A percentile compares a stretch with the other conserved stretches of the same genome.
These are phyloP conservation scores for Harrya chromipes DNA, from an alignment of 768 basidiomycete genomes.

Conservation along the genomic window DNA sequence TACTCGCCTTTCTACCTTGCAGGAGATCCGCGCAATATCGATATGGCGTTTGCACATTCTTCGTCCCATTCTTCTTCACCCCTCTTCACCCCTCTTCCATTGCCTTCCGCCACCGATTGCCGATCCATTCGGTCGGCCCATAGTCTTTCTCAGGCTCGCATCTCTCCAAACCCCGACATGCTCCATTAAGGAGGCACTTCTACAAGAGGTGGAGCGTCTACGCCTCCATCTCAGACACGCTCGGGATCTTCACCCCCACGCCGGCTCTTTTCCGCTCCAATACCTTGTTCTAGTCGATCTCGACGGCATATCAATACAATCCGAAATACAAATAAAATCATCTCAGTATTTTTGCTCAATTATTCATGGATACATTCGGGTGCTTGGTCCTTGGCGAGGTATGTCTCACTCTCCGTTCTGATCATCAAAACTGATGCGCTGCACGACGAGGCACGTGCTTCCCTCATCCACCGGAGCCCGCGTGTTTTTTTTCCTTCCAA, in stretches of 20 bases:
- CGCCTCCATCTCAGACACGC: conserved; percentile 53
- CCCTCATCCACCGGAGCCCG: conserved; percentile 55
- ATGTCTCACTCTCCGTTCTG: conserved; percentile 24
- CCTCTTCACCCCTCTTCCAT: conserved; percentile 35
- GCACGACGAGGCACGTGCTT: conserved; percentile 59
- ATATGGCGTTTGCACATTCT: conserved; percentile 48
- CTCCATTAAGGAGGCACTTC: conserved; percentile 40
- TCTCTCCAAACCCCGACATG: conserved; percentile 39
- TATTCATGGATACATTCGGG: conserved; percentile 72
- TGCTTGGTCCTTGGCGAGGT: conserved; percentile 67
- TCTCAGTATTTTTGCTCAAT: conserved; percentile 65
- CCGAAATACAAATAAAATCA: background rate
- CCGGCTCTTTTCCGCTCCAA: conserved; percentile 49
- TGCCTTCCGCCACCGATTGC: conserved; percentile 52
- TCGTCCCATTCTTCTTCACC: conserved; percentile 38
- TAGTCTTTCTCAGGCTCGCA: conserved; percentile 51
- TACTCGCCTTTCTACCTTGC: conserved; percentile 56
- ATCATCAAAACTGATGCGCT: conserved; percentile 5
- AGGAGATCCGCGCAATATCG: conserved; percentile 52
- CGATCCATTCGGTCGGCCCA: conserved; percentile 66
- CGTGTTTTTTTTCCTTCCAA: conserved; percentile 65
- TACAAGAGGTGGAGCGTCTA: conserved; percentile 54
- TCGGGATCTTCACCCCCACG: conserved; percentile 33
- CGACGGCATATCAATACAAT: conserved; percentile 50
- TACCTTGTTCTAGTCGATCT: conserved; percentile 69